A percentile compares a stretch with the other conserved stretches of the same genome.
Conservation (phyloP, 129 eudicot genomes). For the Pseudognaphalium luteoalbum region DNA sequence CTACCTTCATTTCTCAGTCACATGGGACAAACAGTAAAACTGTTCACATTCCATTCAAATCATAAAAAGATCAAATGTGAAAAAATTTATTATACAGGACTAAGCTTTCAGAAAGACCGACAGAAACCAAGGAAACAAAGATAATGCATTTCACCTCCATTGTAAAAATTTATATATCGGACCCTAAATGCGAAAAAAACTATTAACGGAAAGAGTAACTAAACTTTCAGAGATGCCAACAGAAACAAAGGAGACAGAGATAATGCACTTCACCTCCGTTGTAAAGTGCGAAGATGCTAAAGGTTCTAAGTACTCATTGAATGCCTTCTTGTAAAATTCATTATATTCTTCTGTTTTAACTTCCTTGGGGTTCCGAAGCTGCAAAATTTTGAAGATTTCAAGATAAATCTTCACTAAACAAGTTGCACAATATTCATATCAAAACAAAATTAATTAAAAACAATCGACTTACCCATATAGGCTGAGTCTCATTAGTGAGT, state of each 20-base stretch:
- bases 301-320: slow-evolving; percentile 86
- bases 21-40: neutral
- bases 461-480: slow-evolving; percentile 77
- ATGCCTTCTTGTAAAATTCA: slow-evolving; percentile 85
- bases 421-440: neutral
- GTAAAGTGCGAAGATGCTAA: slow-evolving; percentile 96
- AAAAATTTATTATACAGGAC: neutral
- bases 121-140: neutral
- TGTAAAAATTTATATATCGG: slow-evolving; percentile 40
- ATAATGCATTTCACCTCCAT: slow-evolving; percentile 68
- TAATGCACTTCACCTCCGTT: slow-evolving; percentile 68
- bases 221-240: neutral
- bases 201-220: neutral
- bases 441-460: neutral
- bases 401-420: slow-evolving; percentile 7
- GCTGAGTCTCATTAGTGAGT: slow-evolving; percentile 90
- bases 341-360: slow-evolving; percentile 83
- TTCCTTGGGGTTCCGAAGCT: slow-evolving; percentile 94
- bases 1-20: neutral
- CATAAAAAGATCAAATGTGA: neutral
- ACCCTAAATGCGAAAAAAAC: neutral
- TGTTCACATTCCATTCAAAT: neutral
- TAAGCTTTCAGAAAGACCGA: neutral
- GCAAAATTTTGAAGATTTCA: slow-evolving; percentile 28
- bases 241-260: neutral